phyloP scores from a whole-genome alignment of 176 grass and related monocot species.

The Aegilops sharonensis region DNA sequence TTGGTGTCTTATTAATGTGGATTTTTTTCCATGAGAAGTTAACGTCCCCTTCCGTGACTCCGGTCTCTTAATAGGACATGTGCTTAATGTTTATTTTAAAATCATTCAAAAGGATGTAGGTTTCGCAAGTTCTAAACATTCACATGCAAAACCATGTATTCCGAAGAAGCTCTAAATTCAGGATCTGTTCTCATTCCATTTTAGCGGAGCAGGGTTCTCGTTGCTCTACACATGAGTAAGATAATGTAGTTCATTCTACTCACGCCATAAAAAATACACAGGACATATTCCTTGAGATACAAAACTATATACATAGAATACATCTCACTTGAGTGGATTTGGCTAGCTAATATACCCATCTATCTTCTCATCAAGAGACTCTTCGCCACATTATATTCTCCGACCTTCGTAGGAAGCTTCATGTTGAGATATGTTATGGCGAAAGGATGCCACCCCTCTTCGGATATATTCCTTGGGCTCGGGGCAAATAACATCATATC shows the following conservation, averaged over 20 bases:
- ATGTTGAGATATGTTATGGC: background rate
- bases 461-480: background rate
- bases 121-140: background rate
- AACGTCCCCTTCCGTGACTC: background rate
- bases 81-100: background rate
- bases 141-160: background rate
- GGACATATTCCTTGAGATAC: background rate
- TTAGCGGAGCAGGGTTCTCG: background rate
- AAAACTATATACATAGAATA: background rate
- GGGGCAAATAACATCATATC: background rate
- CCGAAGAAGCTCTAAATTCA: background rate
- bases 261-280: background rate
- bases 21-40: background rate
- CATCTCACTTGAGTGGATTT: slow-evolving; percentile 1
- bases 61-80: background rate
- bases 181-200: background rate
- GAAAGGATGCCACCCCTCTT: background rate
- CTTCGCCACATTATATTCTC: background rate
- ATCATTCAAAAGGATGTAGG: too few relatives aligned
- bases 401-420: background rate
- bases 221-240: background rate
- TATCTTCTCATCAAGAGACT: background rate
- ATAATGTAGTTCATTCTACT: background rate
- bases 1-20: background rate
- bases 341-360: background rate